Evolutionary conservation across 345 rosid species (phyloP), one percentile per base, ranked within the genome.

Genomic region (Bruguiera gymnorhiza): DNA sequence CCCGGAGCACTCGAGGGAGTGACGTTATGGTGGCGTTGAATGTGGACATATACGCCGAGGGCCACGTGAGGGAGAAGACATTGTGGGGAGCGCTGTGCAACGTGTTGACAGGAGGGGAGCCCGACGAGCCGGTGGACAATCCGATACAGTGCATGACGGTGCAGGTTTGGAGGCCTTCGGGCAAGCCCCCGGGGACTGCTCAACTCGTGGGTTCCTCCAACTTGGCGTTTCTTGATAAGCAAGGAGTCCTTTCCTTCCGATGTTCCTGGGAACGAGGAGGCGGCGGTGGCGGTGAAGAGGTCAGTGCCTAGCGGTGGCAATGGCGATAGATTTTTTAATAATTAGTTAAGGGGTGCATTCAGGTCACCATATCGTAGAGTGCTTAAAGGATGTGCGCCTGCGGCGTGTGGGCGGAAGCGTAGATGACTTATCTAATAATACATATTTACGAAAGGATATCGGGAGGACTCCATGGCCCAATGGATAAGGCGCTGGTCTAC

Each of bases 401-500:
- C 8, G 1, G 29, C 29, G 0, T 1, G 24, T 23, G 24, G 24
- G 0, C n/a, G n/a, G n/a, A n/a, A n/a, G n/a, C n/a, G n/a, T 24
- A 24, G 24, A 24, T 24, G 24, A 24, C 24, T 24, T 24, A 1
- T 24, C 24, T 24, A n/a, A n/a, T n/a, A n/a, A n/a, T n/a, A n/a
- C n/a, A n/a, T n/a, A n/a, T n/a, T n/a, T n/a, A n/a, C n/a, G n/a
- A n/a, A n/a, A n/a, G n/a, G n/a, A n/a, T n/a, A n/a, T n/a, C n/a
- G n/a, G n/a, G n/a, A n/a, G n/a, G 86, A 84, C 86, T 87, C 83
- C 84, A 67, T 83, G 90, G 88, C 85, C 91, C 86, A 89, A 88
- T 86, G 98, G 94, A 93, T 83, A 86, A 88, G 94, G 94, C 89
- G 86, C 97, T 89, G 89, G 94, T 88, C 93, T 80, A 88, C 96